Percentiles rank a stretch among this genome's conserved stretches.
Evolutionary conservation across 225 moss, liverwort and hornwort species (phyloP).

Genomic region (Marchantia polymorpha): DNA sequence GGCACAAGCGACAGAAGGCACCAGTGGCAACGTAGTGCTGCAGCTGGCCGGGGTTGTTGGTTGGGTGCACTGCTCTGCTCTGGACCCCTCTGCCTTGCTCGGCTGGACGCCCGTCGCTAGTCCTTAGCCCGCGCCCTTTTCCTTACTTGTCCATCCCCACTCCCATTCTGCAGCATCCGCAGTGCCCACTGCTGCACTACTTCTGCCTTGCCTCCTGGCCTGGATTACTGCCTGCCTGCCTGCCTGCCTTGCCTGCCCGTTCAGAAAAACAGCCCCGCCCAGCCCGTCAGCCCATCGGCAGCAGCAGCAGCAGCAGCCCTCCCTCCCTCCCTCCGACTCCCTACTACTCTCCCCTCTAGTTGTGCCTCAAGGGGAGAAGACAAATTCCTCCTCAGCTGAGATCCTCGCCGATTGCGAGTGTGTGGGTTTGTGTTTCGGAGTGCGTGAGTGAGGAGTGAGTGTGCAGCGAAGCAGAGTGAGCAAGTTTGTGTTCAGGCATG

Average conservation of each 20-base stretch:
- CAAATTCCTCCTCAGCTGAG: slow-evolving; percentile 11
- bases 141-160: slow-evolving; percentile 10
- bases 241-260: not conserved
- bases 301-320: too few species aligned
- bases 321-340: slow-evolving; percentile 14
- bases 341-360: not conserved
- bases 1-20: slow-evolving; percentile 13
- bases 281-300: not conserved
- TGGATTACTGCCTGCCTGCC: slow-evolving; percentile 12
- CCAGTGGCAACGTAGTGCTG: slow-evolving; percentile 8
- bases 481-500: not conserved
- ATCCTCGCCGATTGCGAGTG: slow-evolving; percentile 2
- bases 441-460: too few species aligned
- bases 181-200: not conserved
- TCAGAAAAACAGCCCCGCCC: not conserved
- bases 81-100: slow-evolving; percentile 1
- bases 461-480: not conserved
- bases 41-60: not conserved
- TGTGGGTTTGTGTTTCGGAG: not conserved
- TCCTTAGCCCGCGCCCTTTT: slow-evolving; percentile 1
- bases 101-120: not conserved
- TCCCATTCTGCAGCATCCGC: not conserved
- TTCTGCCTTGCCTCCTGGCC: not conserved
- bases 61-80: slow-evolving; percentile 16
- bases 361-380: not conserved